Evolutionary conservation across 2,329 filamentous ascomycete genomes (phyloP).

Genomic region (Arthrobotrys sphaeroides): DNA sequence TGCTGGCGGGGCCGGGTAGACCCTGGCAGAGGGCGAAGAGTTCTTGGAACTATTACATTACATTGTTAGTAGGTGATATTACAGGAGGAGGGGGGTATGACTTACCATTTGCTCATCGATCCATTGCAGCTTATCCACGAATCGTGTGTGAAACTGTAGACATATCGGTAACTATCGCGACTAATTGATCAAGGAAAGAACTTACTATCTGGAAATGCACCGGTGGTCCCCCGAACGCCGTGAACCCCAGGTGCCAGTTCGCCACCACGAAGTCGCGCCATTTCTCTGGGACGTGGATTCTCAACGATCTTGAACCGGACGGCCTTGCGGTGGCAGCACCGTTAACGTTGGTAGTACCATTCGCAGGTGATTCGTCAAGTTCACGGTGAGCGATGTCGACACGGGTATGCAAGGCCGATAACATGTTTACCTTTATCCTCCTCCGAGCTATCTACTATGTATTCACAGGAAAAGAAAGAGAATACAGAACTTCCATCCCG

Average conservation of each 20-base stretch:
- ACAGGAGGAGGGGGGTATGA: neutral
- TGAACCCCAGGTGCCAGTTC: slow-evolving; percentile 72
- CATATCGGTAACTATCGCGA: neutral
- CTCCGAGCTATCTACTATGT: neutral
- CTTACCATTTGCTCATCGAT: slow-evolving; percentile 73
- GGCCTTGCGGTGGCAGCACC: too few species aligned
- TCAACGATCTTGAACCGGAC: neutral
- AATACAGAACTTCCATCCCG: neutral
- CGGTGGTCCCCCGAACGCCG: slow-evolving; percentile 73
- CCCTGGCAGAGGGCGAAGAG: slow-evolving; percentile 76
- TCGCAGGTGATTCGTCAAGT: too few species aligned
- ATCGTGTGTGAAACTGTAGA: slow-evolving; percentile 67
- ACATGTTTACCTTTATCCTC: too few species aligned
- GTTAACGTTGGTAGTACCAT: too few species aligned
- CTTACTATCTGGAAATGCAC: slow-evolving; percentile 75
- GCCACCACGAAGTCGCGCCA: slow-evolving; percentile 54
- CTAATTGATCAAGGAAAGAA: neutral
- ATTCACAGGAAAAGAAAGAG: neutral
- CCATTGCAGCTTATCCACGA: slow-evolving; percentile 65
- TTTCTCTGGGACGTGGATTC: slow-evolving; percentile 7
- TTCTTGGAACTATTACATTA: slow-evolving; percentile 70
- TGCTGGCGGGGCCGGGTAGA: slow-evolving; percentile 73
- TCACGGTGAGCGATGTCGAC: neutral
- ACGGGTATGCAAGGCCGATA: slow-evolving; percentile 13
- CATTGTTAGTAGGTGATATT: slow-evolving; percentile 1